A percentile compares a stretch with the other conserved stretches of the same genome.
phyloP scores from a whole-genome alignment of 2,329 filamentous ascomycete genomes.

The Xylaria sp. region DNA sequence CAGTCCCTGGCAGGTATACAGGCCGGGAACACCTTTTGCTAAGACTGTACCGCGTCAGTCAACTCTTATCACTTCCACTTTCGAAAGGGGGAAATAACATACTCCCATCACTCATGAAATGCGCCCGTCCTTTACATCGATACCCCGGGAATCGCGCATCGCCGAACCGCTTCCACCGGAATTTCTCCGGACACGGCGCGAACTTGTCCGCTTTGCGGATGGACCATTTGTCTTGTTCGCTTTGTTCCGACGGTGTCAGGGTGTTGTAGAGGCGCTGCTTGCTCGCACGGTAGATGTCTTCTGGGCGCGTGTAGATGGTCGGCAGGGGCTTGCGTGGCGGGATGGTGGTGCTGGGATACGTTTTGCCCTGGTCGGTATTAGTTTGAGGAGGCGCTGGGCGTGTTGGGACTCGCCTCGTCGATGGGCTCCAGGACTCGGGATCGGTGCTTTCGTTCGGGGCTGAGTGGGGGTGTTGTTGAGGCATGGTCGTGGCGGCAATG shows the following conservation, averaged over 20 bases:
- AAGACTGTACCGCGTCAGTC: neutral
- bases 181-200: slow-evolving; percentile 18
- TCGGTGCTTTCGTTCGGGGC: neutral
- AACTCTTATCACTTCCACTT: no score
- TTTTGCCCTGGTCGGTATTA: neutral
- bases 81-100: neutral
- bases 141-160: slow-evolving; percentile 6
- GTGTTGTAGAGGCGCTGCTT: no score
- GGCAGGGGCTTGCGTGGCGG: neutral
- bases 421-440: neutral
- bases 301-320: slow-evolving; percentile 6
- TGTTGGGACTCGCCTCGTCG: neutral
- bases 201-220: slow-evolving; percentile 14
- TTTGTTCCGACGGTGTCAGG: slow-evolving; percentile 2
- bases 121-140: slow-evolving; percentile 4
- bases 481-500: neutral
- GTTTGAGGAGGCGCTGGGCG: neutral
- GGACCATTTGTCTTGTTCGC: slow-evolving; percentile 17
- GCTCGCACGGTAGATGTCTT: slow-evolving; percentile 13
- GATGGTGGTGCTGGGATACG: neutral
- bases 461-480: neutral
- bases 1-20: neutral
- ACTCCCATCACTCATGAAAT: slow-evolving; percentile 16
- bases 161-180: slow-evolving; percentile 8
- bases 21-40: neutral